Conservation (phyloP, 169 alveolate genomes). For the Plasmodium inui region DNA sequence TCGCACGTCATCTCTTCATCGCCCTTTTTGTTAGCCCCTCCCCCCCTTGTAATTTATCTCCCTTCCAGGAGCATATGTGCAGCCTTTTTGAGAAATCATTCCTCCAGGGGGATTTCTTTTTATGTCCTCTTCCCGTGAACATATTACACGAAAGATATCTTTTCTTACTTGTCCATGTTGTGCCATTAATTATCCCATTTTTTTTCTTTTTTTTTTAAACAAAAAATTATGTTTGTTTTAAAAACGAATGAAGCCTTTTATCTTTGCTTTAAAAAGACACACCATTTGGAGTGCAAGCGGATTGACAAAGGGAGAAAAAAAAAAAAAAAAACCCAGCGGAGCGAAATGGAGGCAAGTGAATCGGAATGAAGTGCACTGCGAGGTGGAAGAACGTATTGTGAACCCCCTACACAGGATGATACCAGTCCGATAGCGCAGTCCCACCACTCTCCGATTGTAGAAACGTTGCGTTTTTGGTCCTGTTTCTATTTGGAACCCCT, state of each 20-base stretch:
- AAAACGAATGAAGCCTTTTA: neutral
- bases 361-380: neutral
- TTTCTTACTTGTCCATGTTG: neutral
- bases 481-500: neutral
- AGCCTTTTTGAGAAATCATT: neutral
- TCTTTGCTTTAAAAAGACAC: neutral
- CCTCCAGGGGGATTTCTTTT: neutral
- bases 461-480: neutral
- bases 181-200: neutral
- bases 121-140: neutral
- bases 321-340: neutral
- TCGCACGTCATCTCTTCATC: neutral
- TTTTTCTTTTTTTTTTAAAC: neutral
- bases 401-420: neutral
- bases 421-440: neutral
- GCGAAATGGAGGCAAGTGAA: neutral
- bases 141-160: neutral
- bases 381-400: neutral
- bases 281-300: neutral
- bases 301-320: neutral
- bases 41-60: neutral
- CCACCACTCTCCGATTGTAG: neutral
- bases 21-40: neutral
- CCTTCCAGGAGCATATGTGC: neutral
- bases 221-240: slow-evolving; percentile 1